Evolutionary conservation across 371 early-diverging fungal genomes (phyloP), one percentile per base, ranked within the genome.

Genomic region (Mucor ambiguus): DNA sequence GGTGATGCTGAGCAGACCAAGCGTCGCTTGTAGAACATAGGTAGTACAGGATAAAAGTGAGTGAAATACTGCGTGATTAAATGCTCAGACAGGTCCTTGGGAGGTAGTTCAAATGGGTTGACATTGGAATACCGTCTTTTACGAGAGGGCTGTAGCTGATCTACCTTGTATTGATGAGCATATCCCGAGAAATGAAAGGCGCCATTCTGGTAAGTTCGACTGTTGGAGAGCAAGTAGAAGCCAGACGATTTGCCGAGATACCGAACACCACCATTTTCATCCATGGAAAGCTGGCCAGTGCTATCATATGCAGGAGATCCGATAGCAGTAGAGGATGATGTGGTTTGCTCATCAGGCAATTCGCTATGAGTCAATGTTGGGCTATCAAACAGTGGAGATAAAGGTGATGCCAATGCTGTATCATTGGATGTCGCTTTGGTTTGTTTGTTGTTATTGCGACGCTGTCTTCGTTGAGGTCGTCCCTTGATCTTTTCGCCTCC

Each of bases 51-150:
- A 64, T 89, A 86, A 56, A 80, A 79, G 20, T 83, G 74, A 30
- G 76, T 71, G 59, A 89, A 86, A 63, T 85, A 89, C 16, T 82
- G 69, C 5, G 72, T 56, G 60, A 87, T 68, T 10, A 87, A 74
- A 63, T 85, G 87, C 30, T 78, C 71, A 3, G 84, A 83, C 48
- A 87, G 67, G 26, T 87, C 87, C 33, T 75, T 78, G 20, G 86
- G 85, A 18, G 82, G 82, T 29, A 81, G 37, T 55, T 74, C 79
- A 9, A 71, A 67, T 4, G 70, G 74, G 46, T 77, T 70, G 3
- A 81, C 64, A 7, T 29, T 54, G 11, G 29, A 33, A 35, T 66
- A 20, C 30, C 52, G 52, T n/a, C 44, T 29, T 28, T 33, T 22
- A 26, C 46, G 43, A 28, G 61, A 44, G 26, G 46, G 38, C 18